Conservation (phyloP, 1,284 basidiomycete species). For the Ustilago sp. region DNA sequence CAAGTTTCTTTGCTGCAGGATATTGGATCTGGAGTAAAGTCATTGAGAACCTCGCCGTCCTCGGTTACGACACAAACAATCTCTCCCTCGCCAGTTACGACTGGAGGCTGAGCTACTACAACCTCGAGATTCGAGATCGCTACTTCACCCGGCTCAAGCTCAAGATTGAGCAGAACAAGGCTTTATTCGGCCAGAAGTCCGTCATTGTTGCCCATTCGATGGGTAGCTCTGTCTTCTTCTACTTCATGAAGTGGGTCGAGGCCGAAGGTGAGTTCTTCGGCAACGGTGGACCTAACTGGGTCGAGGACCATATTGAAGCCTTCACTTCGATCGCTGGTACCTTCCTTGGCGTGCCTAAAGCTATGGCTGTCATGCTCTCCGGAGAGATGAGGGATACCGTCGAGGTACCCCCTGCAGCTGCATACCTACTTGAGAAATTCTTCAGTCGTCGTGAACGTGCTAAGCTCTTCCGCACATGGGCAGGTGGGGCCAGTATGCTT, state of each 20-base stretch:
- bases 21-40: slow-evolving; percentile 89
- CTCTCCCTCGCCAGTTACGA: slow-evolving; percentile 68
- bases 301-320: slow-evolving; percentile 77
- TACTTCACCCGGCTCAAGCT: slow-evolving; percentile 90
- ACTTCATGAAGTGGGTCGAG: slow-evolving; percentile 88
- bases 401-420: slow-evolving; percentile 85
- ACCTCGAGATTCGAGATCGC: slow-evolving; percentile 86
- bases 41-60: slow-evolving; percentile 85
- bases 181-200: slow-evolving; percentile 81
- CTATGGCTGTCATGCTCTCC: slow-evolving; percentile 93
- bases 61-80: slow-evolving; percentile 67
- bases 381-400: slow-evolving; percentile 92
- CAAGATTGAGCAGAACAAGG: slow-evolving; percentile 84
- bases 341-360: slow-evolving; percentile 82
- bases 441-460: slow-evolving; percentile 91
- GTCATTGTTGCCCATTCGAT: slow-evolving; percentile 84
- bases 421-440: slow-evolving; percentile 76
- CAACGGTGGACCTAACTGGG: slow-evolving; percentile 88
- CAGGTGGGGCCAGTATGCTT: slow-evolving; percentile 80
- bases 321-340: slow-evolving; percentile 82
- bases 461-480: slow-evolving; percentile 92
- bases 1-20: slow-evolving; percentile 84
- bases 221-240: slow-evolving; percentile 67
- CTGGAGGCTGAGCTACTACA: slow-evolving; percentile 84
- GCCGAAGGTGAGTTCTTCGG: slow-evolving; percentile 79